Evolutionary conservation across 805 yeast species (phyloP).

Genomic region (Priceomyces medius): DNA sequence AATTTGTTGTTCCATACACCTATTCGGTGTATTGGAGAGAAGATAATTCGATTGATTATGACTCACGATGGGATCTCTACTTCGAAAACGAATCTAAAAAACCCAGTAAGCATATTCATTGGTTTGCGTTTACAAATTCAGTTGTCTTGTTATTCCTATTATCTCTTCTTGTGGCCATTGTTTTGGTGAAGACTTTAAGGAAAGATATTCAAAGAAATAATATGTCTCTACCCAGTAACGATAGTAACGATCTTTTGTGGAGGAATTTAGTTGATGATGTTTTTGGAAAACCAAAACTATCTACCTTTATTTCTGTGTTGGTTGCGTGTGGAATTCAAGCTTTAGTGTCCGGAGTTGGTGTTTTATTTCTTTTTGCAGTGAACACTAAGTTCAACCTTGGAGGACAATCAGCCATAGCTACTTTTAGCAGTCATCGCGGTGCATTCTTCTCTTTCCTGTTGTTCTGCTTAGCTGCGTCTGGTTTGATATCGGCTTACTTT

Average conservation of each 20-base stretch:
- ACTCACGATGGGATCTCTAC: constrained; percentile 72
- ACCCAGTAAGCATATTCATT: constrained; percentile 55
- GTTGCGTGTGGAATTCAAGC: constrained; percentile 77
- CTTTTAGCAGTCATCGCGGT: constrained; percentile 67
- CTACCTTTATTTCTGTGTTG: constrained; percentile 52
- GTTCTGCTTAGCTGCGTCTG: constrained; percentile 63
- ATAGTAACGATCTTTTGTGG: constrained; percentile 41
- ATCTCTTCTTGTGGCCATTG: constrained; percentile 63
- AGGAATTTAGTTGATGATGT: constrained; percentile 54
- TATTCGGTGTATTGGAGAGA: constrained; percentile 89
- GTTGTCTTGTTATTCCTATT: constrained; percentile 60
- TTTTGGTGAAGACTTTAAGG: constrained; percentile 55
- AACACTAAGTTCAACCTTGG: constrained; percentile 27
- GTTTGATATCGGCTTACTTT: constrained; percentile 69
- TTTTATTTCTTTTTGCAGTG: constrained; percentile 50
- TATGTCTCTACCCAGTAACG: constrained; percentile 13
- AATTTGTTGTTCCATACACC: constrained; percentile 65
- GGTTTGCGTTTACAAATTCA: constrained; percentile 76
- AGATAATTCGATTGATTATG: constrained; percentile 63
- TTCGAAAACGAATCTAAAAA: constrained; percentile 52
- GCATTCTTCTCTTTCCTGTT: constrained; percentile 63
- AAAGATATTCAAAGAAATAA: constrained; percentile 41
- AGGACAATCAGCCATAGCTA: constrained; percentile 44
- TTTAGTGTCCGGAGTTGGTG: constrained; percentile 61
- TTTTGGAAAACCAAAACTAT: constrained; percentile 48